A percentile compares a stretch with the other conserved stretches of the same genome.
Conservation (phyloP, 2,329 filamentous ascomycete species). For the Drechslera avenae region DNA sequence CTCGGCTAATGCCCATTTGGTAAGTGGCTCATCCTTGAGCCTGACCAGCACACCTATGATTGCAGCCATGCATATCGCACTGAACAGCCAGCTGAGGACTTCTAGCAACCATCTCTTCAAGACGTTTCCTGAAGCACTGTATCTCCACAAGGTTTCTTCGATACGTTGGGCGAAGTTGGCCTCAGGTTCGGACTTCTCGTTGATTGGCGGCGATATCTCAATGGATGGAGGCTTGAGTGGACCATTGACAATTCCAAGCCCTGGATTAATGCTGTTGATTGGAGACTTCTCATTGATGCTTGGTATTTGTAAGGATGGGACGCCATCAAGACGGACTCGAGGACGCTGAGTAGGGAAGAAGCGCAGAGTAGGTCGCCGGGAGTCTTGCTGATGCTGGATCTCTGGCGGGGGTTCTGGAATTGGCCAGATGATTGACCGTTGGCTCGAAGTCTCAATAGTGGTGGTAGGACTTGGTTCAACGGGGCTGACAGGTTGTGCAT, state of each 20-base stretch:
- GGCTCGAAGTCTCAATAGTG: slow-evolving; percentile 26
- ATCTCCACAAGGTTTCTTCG: slow-evolving; percentile 24
- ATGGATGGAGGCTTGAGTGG: slow-evolving; percentile 14
- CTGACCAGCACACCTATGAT: slow-evolving; percentile 23
- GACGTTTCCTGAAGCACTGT: slow-evolving; percentile 22
- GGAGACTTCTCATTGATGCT: slow-evolving; percentile 16
- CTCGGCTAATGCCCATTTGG: slow-evolving; percentile 14
- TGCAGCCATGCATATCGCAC: slow-evolving; percentile 30
- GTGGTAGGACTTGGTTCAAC: slow-evolving; percentile 20
- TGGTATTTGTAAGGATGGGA: slow-evolving; percentile 14
- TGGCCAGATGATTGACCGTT: slow-evolving; percentile 25
- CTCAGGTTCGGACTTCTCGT: neutral
- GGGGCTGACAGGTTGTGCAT: neutral
- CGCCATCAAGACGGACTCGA: slow-evolving; percentile 13
- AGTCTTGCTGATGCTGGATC: slow-evolving; percentile 2
- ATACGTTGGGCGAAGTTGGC: slow-evolving; percentile 33
- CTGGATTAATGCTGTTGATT: slow-evolving; percentile 1
- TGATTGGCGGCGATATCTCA: slow-evolving; percentile 7
- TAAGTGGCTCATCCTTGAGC: slow-evolving; percentile 8
- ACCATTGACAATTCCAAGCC: slow-evolving; percentile 12
- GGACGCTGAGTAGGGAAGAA: slow-evolving; percentile 25
- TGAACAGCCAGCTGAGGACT: slow-evolving; percentile 33
- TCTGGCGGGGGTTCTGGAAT: slow-evolving; percentile 28
- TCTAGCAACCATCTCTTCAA: slow-evolving; percentile 34
- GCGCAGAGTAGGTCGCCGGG: slow-evolving; percentile 18